phyloP scores from a whole-genome alignment of 2,329 filamentous ascomycete species.

The Scorias spongiosa region DNA sequence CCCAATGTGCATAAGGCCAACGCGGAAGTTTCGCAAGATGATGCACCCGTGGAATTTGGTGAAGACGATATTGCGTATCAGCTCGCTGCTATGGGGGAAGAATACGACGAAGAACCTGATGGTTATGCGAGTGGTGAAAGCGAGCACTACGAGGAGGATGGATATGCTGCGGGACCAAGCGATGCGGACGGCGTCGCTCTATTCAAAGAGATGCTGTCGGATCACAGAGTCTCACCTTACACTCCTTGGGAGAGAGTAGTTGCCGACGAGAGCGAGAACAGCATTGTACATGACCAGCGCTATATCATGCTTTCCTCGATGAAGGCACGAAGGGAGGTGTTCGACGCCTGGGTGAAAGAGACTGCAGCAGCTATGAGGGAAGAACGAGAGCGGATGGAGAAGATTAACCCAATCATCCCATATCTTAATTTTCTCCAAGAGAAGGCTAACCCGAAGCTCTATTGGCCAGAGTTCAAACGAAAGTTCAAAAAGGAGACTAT shows the following conservation, averaged over 20 bases:
- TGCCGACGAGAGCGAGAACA: constrained; percentile 47
- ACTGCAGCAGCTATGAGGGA: constrained; percentile 60
- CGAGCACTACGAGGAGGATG: constrained; percentile 48
- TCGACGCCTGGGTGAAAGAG: constrained; percentile 68
- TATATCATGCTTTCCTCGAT: constrained; percentile 76
- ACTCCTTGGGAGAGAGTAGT: constrained; percentile 82
- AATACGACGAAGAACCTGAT: constrained; percentile 64
- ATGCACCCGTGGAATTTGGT: constrained; percentile 58
- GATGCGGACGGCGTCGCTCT: constrained; percentile 61
- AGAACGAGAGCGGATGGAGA: constrained; percentile 58
- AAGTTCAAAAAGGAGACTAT: constrained; percentile 71
- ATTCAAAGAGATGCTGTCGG: constrained; percentile 76
- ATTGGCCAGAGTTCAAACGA: constrained; percentile 92
- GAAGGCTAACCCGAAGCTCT: constrained; percentile 77
- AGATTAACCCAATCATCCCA: constrained; percentile 65
- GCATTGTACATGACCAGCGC: constrained; percentile 68
- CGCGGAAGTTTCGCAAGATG: constrained; percentile 25
- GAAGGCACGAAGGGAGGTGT: constrained; percentile 65
- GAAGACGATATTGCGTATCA: constrained; percentile 93
- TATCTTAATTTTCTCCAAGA: constrained; percentile 71
- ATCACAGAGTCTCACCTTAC: constrained; percentile 71
- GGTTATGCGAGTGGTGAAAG: constrained; percentile 46
- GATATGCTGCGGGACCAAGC: constrained; percentile 54
- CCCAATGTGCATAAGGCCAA: constrained; percentile 27
- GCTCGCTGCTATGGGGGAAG: constrained; percentile 72